phyloP scores from a whole-genome alignment of 805 yeast genomes.

The Sugiyamaella boreocaroliniensis region DNA sequence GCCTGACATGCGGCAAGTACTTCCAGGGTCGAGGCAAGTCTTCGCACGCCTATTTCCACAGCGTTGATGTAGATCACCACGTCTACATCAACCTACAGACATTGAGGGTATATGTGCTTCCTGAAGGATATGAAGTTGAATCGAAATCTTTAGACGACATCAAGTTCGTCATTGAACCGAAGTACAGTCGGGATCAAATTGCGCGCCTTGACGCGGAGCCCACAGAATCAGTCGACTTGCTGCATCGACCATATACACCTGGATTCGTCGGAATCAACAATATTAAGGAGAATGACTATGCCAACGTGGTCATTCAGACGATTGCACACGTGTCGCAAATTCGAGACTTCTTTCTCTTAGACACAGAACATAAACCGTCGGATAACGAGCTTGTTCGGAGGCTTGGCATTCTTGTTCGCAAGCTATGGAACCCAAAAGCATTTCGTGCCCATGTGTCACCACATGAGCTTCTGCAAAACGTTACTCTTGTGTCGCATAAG shows the following conservation, averaged over 20 bases:
- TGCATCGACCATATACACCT: conserved; percentile 42
- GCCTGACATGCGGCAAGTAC: conserved; percentile 68
- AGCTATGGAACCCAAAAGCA: conserved; percentile 57
- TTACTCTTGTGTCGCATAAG: conserved; percentile 40
- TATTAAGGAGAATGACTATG: conserved; percentile 44
- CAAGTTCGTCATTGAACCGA: conserved; percentile 46
- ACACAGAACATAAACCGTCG: background rate
- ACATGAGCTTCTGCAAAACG: conserved; percentile 51
- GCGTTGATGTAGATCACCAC: conserved; percentile 57
- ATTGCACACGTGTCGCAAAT: conserved; percentile 48
- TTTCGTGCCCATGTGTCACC: conserved; percentile 61
- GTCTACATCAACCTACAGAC: conserved; percentile 51
- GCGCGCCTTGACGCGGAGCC: conserved; percentile 19
- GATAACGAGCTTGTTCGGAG: conserved; percentile 36
- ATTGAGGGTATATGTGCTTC: conserved; percentile 49
- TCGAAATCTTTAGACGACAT: conserved; percentile 45
- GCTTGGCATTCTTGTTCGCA: conserved; percentile 45
- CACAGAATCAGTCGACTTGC: conserved; percentile 35
- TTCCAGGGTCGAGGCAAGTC: conserved; percentile 57
- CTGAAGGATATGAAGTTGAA: conserved; percentile 48
- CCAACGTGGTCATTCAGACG: conserved; percentile 51
- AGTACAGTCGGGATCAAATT: conserved; percentile 36
- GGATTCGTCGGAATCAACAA: conserved; percentile 65
- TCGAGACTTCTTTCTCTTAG: conserved; percentile 40
- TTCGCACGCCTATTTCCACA: conserved; percentile 65